Conservation (phyloP, 2,329 filamentous ascomycete genomes). For the Claviceps sp. region DNA sequence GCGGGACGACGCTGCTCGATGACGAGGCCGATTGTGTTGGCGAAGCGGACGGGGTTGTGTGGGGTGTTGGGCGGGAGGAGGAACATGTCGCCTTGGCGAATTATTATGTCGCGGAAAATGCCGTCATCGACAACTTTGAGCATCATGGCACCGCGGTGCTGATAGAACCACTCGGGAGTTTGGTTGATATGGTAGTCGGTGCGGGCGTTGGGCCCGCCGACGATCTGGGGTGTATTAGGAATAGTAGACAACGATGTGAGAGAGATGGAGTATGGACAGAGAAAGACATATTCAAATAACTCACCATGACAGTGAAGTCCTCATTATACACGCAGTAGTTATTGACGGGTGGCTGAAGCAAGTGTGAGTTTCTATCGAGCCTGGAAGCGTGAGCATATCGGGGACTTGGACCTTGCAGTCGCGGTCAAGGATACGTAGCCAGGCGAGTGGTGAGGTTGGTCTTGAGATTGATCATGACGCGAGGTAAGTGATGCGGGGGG, state of each 20-base stretch:
- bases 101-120: slow-evolving; percentile 69
- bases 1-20: slow-evolving; percentile 71
- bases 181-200: slow-evolving; percentile 98
- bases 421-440: background rate
- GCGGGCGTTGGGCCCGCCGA: slow-evolving; percentile 88
- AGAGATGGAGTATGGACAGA: background rate
- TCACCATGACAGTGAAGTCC: slow-evolving; percentile 67
- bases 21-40: slow-evolving; percentile 85
- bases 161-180: slow-evolving; percentile 97
- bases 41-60: slow-evolving; percentile 89
- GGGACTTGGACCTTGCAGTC: background rate
- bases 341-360: slow-evolving; percentile 87
- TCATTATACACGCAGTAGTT: slow-evolving; percentile 95
- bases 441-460: background rate
- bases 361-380: slow-evolving; percentile 83
- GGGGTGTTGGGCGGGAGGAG: slow-evolving; percentile 87
- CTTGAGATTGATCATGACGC: background rate
- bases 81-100: slow-evolving; percentile 89
- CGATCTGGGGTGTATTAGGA: slow-evolving; percentile 42
- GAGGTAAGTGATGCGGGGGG: background rate
- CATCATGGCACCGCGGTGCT: slow-evolving; percentile 84
- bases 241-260: background rate
- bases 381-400: slow-evolving; percentile 30
- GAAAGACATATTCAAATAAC: background rate
- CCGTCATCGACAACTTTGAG: slow-evolving; percentile 72